Percentiles rank a stretch among this genome's conserved stretches.
phyloP scores from a whole-genome alignment of 352 stramenopile species.

The Phytophthora foliorum region DNA sequence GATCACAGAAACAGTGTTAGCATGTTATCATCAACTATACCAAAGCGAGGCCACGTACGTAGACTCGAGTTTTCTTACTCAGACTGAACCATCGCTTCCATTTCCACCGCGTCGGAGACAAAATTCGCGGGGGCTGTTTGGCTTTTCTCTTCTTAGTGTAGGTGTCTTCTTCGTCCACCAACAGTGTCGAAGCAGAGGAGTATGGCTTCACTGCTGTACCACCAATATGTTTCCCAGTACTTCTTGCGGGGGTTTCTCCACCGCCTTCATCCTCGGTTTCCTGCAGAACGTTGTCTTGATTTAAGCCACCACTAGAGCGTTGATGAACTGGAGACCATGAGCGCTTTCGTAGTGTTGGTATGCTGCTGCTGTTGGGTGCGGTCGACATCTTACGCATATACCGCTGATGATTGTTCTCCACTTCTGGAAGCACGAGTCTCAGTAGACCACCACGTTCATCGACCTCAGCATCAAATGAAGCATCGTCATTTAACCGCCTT shows the following conservation, averaged over 20 bases:
- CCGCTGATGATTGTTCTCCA: constrained; percentile 55
- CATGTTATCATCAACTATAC: background rate
- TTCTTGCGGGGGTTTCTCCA: background rate
- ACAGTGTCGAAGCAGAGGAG: constrained; percentile 33
- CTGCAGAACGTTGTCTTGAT: background rate
- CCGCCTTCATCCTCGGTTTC: constrained; percentile 4
- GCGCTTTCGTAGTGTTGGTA: constrained; percentile 18
- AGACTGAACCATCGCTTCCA: constrained; percentile 41
- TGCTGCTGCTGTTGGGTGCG: background rate
- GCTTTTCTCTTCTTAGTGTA: constrained; percentile 20
- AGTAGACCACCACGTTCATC: constrained; percentile 54
- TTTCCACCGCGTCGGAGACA: constrained; percentile 23
- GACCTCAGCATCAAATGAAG: constrained; percentile 58
- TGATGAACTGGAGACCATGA: background rate
- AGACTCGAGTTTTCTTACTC: constrained; percentile 47
- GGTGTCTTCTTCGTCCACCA: constrained; percentile 25
- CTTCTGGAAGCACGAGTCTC: constrained; percentile 30
- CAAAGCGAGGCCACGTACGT: constrained; percentile 34
- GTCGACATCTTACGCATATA: constrained; percentile 55
- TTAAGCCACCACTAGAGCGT: constrained; percentile 3
- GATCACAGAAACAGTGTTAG: background rate
- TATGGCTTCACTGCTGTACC: constrained; percentile 22
- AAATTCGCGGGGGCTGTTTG: constrained; percentile 13
- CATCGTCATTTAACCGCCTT: constrained; percentile 5
- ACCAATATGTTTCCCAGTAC: background rate